Conservation (phyloP, 345 rosid species). For the Leavenworthia alabamica region DNA sequence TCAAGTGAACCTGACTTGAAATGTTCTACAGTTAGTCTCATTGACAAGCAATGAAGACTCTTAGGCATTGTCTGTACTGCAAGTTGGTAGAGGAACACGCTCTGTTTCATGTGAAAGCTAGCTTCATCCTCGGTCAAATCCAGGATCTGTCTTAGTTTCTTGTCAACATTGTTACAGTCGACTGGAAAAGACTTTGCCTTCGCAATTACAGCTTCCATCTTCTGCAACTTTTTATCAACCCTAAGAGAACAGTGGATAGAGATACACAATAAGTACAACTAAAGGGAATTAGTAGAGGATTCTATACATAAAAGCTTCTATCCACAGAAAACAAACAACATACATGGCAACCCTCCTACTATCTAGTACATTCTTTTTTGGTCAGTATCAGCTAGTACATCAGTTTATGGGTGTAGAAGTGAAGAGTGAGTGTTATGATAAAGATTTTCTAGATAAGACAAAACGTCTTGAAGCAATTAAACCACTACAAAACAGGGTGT, state of each 20-base stretch:
- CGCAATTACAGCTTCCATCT: conserved; percentile 60
- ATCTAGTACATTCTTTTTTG: neutral
- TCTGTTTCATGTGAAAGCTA: conserved; percentile 74
- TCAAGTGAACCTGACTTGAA: conserved; percentile 49
- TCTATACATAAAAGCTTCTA: conserved; percentile 4
- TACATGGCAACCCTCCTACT: neutral
- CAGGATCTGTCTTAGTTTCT: conserved; percentile 82
- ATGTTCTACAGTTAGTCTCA: conserved; percentile 82
- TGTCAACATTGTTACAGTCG: conserved; percentile 86
- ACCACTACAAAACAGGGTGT: conserved; percentile 1
- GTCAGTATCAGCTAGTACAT: neutral
- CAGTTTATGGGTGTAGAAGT: neutral
- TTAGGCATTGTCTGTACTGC: conserved; percentile 93
- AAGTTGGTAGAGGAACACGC: conserved; percentile 71
- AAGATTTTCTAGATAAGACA: neutral
- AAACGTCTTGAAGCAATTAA: conserved; percentile 9
- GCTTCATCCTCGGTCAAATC: conserved; percentile 93
- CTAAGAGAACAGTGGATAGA: conserved; percentile 35
- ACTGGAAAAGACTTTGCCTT: conserved; percentile 62
- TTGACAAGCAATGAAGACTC: conserved; percentile 89
- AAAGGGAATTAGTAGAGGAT: neutral
- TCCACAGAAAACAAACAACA: neutral
- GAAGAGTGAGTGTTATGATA: neutral
- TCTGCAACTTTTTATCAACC: conserved; percentile 56
- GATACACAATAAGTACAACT: neutral